Base-by-base conservation (phyloP, 371 early-diverging fungal genomes). In the Syncephalastrum racemosum region DNA sequence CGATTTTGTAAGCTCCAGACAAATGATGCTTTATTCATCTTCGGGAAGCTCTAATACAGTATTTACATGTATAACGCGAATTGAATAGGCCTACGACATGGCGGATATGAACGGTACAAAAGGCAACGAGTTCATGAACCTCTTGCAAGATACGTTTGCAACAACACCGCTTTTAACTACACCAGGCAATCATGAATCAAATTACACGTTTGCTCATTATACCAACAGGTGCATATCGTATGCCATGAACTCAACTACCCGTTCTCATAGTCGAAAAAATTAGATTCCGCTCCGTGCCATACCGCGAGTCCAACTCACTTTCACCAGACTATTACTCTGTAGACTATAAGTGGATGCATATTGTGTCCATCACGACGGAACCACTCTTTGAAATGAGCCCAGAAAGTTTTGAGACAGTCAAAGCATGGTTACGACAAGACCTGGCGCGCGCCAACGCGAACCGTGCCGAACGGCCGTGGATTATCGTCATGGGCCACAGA, bases 361-460 rank as follows among this genome's bases (percentile, higher is more conserved):
- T 66, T 6, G 54, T 61, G 1, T 53, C 66, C 2, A 44, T 60
- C 25, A 53, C 56, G 2, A 66, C 61, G 13, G 66, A 66, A 25
- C 54, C 43, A 0, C 50, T 25, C 13, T 66, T 66, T 58, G 58
- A 60, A 22, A 50, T 45, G 6, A 40, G 54, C 1, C 46, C 48
- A 36, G 60, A 56, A 23, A 53, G 59, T 22, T 47, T 67, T 15
- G 44, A 50, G 4, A 57, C 61, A 2, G 46, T 64, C 3, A 48
- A 59, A 12, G 41, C 69, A 16, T 72, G 69, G 73, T 27, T 72
- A 2, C 70, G 66, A 24, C 18, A 56, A 19, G 70, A 69, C 24
- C 43, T 72, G 14, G 36, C 49, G 13, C 43, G 59, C 7, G 65
- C 71, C 19, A 57, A 23, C 3, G 25, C 53, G 3, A 41, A 46